These are phyloP conservation scores for Mallotus repandus DNA, from an alignment of 441 rosid genomes.

Conservation along the genomic window DNA sequence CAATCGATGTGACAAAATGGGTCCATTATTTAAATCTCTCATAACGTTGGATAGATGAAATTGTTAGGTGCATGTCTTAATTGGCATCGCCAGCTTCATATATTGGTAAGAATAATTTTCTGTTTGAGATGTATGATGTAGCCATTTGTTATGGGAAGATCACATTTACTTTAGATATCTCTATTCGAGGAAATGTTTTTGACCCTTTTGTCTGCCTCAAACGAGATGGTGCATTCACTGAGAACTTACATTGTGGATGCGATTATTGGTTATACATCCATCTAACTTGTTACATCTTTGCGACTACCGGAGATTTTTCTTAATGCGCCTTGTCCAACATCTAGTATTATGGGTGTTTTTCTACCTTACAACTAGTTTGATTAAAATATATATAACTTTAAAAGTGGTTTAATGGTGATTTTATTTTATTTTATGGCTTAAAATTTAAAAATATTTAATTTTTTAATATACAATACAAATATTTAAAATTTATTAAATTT, in stretches of 20 bases:
- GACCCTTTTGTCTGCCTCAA: not conserved
- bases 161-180: not conserved
- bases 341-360: too few relatives aligned
- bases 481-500: too few relatives aligned
- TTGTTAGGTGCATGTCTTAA: constrained; percentile 7
- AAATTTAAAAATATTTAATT: too few relatives aligned
- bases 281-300: constrained; percentile 1
- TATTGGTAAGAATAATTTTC: not conserved
- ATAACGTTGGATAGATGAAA: not conserved
- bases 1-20: not conserved
- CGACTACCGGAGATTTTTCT: not conserved
- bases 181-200: not conserved
- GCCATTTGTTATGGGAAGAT: not conserved
- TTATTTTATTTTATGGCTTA: too few relatives aligned
- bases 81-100: not conserved
- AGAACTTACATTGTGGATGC: too few relatives aligned
- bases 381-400: too few relatives aligned
- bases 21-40: not conserved
- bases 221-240: too few relatives aligned
- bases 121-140: not conserved
- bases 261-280: not conserved
- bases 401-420: too few relatives aligned
- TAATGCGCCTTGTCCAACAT: too few relatives aligned
- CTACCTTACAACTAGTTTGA: too few relatives aligned
- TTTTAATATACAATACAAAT: too few relatives aligned